phyloP scores from a whole-genome alignment of 1,139 yeast species.

The Citeromyces hawaiiensis region DNA sequence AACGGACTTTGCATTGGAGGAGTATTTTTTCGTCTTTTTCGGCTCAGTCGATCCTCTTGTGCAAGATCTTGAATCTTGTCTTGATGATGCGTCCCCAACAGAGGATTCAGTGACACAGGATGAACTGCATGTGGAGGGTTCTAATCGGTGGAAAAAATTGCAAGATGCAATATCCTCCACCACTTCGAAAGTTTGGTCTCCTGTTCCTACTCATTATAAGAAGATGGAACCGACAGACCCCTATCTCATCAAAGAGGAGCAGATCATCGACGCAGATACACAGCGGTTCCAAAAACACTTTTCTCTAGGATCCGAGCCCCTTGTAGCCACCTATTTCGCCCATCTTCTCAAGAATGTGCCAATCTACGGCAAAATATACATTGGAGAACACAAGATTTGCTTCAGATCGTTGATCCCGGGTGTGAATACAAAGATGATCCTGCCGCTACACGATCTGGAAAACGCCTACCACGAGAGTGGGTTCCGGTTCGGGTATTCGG shows the following conservation, averaged over 20 bases:
- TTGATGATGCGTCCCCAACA: constrained; percentile 2
- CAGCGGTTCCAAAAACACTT: constrained; percentile 51
- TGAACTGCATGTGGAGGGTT: not conserved
- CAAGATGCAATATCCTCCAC: constrained; percentile 2
- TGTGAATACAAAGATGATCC: constrained; percentile 65
- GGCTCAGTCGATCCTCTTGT: constrained; percentile 22
- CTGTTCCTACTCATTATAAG: constrained; percentile 50
- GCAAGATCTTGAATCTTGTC: constrained; percentile 13
- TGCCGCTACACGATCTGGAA: constrained; percentile 65
- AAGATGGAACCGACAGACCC: constrained; percentile 25
- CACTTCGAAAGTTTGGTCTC: constrained; percentile 36
- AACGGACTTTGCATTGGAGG: constrained; percentile 43
- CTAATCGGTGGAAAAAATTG: constrained; percentile 2
- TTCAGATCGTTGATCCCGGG: constrained; percentile 77
- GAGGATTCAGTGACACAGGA: not conserved
- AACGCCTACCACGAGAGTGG: constrained; percentile 55
- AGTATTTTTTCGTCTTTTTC: constrained; percentile 58
- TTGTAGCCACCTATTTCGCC: constrained; percentile 60
- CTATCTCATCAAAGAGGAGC: constrained; percentile 27
- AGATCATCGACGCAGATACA: constrained; percentile 31
- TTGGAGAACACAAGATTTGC: constrained; percentile 56
- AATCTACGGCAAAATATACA: constrained; percentile 67
- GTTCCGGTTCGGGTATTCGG: constrained; percentile 48
- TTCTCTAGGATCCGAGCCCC: constrained; percentile 36
- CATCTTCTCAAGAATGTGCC: constrained; percentile 65